Evolutionary conservation across 1,139 yeast genomes (phyloP).

Genomic region (Saccharomyces hybrid): DNA sequence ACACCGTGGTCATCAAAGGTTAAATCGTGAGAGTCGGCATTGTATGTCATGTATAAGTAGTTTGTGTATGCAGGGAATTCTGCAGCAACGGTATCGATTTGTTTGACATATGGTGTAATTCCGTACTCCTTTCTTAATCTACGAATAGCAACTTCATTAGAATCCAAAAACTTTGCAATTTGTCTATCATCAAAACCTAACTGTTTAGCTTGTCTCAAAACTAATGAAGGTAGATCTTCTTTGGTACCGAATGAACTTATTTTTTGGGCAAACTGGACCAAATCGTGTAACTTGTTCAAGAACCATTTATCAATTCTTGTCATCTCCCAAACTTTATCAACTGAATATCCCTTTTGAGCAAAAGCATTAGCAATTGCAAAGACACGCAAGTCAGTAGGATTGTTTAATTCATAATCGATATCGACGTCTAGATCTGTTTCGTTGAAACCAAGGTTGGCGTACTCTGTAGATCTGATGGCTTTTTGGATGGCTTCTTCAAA

Average conservation of each 20-base stretch:
- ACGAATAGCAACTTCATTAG: constrained; percentile 91
- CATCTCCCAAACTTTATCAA: constrained; percentile 84
- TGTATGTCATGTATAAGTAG: constrained; percentile 90
- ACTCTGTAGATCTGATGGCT: constrained; percentile 94
- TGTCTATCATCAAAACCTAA: constrained; percentile 96
- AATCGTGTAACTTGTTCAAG: constrained; percentile 70
- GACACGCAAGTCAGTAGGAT: constrained; percentile 93
- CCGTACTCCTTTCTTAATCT: constrained; percentile 84
- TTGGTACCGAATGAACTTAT: constrained; percentile 53
- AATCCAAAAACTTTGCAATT: constrained; percentile 80
- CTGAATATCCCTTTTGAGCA: constrained; percentile 69
- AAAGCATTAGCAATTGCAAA: constrained; percentile 94
- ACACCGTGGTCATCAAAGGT: constrained; percentile 78
- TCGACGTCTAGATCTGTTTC: constrained; percentile 84
- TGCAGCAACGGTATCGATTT: constrained; percentile 97
- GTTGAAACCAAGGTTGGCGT: constrained; percentile 89
- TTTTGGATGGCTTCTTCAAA: constrained; percentile 97
- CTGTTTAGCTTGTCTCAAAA: constrained; percentile 85
- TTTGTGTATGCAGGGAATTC: constrained; percentile 97
- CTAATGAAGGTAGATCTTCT: constrained; percentile 51
- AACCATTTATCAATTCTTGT: constrained; percentile 97
- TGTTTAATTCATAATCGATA: constrained; percentile 82
- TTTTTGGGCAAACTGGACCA: constrained; percentile 61
- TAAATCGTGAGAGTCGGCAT: constrained; percentile 85
- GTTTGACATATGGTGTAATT: constrained; percentile 87